Evolutionary conservation across 768 basidiomycete genomes (phyloP), one percentile per base, ranked within the genome.

Genomic region (Glaciozyma antarctica): DNA sequence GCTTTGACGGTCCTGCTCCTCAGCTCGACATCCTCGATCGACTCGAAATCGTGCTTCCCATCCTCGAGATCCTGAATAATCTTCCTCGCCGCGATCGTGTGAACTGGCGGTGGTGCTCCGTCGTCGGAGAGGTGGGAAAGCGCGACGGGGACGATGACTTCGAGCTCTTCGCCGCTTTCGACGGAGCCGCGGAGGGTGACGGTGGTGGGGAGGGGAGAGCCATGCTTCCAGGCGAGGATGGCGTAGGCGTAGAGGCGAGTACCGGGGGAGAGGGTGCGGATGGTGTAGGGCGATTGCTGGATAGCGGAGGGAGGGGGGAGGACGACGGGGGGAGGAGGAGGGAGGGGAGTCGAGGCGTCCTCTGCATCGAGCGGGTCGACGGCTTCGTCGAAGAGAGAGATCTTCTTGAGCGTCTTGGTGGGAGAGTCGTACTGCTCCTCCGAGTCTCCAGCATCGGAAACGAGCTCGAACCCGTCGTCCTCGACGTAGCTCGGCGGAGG

Each of bases 41-140:
- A 24, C 63, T 45, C 4, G 19, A 61, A 28, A 71, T 6, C 65
- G 62, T 30, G 24, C 45, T 34, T 12, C 12, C 60, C 67, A 17
- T 79, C 79, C 54, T 80, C 78, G 51, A 84, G 73, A 22, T 82
- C 82, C 68, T 79, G 79, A n/a, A 85, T 81, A 34, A 85, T 76
- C 19, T 76, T 75, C 63, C 81, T 80, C 2, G 83, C 84, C 8
- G 82, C 81, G 47, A 85, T 75, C 0, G 81, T 79, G 70, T 86
- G 85, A 32, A 86, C 72, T 13, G 64, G 47, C 85, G 76, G 0
- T 80, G 79, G 53, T 17, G 53, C 5, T 10, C 13, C 28, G 30
- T 26, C 17, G 28, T 54, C 53, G 53, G 19, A 3, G 53, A 54
- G 26, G 15, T 54, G 26, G 9, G 24, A 30, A 30, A 54, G 12